phyloP scores from a whole-genome alignment of 768 basidiomycete genomes.

The Basidioascus undulatus region DNA sequence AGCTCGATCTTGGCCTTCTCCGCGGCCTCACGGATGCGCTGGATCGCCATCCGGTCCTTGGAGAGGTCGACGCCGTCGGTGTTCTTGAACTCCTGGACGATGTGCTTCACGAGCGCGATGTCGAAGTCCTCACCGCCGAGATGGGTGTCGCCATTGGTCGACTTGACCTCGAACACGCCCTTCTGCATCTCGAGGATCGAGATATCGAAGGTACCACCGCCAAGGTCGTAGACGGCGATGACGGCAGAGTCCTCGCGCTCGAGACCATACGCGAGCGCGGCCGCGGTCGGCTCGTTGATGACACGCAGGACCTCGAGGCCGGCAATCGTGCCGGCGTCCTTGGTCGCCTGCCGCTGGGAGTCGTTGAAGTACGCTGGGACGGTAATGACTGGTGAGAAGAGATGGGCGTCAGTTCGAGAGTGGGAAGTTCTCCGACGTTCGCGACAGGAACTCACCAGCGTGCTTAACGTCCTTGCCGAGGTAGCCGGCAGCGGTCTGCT shows the following conservation, averaged over 20 bases:
- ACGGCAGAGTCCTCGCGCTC: conserved; percentile 53
- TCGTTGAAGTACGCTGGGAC: conserved; percentile 99
- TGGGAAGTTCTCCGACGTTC: neutral
- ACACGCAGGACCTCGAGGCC: conserved; percentile 93
- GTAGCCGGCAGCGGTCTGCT: conserved; percentile 80
- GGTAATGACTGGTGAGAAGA: conserved; percentile 45
- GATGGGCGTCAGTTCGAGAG: neutral
- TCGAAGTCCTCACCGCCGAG: conserved; percentile 96
- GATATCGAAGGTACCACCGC: conserved; percentile 97
- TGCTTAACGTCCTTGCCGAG: conserved; percentile 84
- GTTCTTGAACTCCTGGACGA: conserved; percentile 86
- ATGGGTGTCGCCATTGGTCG: conserved; percentile 97
- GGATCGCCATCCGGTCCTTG: conserved; percentile 83
- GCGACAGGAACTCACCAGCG: conserved; percentile 20
- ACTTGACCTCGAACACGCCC: conserved; percentile 98
- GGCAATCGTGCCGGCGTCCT: conserved; percentile 90
- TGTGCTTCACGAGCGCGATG: conserved; percentile 58
- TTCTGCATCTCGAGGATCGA: conserved; percentile 99
- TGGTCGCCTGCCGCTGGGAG: conserved; percentile 95
- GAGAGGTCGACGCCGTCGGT: conserved; percentile 57
- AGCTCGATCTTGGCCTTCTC: conserved; percentile 99
- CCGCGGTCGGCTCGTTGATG: conserved; percentile 97
- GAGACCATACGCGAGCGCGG: conserved; percentile 90
- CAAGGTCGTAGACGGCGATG: conserved; percentile 95
- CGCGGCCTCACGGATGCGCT: conserved; percentile 94